Evolutionary conservation across 2,329 filamentous ascomycete species (phyloP).

Genomic region (Alternaria viburni): DNA sequence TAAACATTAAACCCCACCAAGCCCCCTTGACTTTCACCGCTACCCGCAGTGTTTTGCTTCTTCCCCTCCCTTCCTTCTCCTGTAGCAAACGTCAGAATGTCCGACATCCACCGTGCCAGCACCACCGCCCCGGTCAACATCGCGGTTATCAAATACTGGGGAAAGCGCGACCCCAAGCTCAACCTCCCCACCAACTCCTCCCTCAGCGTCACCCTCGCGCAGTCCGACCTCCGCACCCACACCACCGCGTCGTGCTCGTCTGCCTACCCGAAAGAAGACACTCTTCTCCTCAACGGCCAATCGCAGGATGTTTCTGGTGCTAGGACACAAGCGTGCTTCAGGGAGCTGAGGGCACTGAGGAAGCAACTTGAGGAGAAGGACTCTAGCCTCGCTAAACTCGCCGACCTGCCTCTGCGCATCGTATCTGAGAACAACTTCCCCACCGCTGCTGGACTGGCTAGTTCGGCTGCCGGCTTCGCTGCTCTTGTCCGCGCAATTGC

Average conservation of each 20-base stretch:
- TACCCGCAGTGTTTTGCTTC: not conserved
- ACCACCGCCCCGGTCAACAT: slow-evolving; percentile 98
- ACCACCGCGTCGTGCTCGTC: slow-evolving; percentile 92
- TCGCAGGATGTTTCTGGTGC: slow-evolving; percentile 84
- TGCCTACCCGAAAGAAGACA: slow-evolving; percentile 67
- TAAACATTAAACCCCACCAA: slow-evolving; percentile 31
- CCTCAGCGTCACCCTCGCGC: slow-evolving; percentile 93
- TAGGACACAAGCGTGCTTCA: slow-evolving; percentile 92
- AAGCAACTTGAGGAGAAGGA: slow-evolving; percentile 75
- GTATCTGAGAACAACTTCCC: slow-evolving; percentile 99
- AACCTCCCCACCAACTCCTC: slow-evolving; percentile 99
- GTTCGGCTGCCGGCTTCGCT: slow-evolving; percentile 69
- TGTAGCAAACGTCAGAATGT: slow-evolving; percentile 39
- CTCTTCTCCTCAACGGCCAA: slow-evolving; percentile 86
- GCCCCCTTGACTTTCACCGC: slow-evolving; percentile 13
- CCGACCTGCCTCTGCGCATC: slow-evolving; percentile 76
- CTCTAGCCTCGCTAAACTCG: slow-evolving; percentile 80
- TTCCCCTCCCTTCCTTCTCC: not conserved
- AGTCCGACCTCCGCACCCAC: slow-evolving; percentile 90
- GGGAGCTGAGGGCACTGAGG: slow-evolving; percentile 80
- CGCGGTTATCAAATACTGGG: slow-evolving; percentile 99
- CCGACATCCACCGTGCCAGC: slow-evolving; percentile 81
- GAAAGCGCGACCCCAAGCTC: slow-evolving; percentile 90
- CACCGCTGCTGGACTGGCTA: slow-evolving; percentile 85
- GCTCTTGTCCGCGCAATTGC: slow-evolving; percentile 82